Evolutionary conservation across 805 yeast species (phyloP), one percentile per base, ranked within the genome.

Genomic region (Yamadazyma akitaensis): DNA sequence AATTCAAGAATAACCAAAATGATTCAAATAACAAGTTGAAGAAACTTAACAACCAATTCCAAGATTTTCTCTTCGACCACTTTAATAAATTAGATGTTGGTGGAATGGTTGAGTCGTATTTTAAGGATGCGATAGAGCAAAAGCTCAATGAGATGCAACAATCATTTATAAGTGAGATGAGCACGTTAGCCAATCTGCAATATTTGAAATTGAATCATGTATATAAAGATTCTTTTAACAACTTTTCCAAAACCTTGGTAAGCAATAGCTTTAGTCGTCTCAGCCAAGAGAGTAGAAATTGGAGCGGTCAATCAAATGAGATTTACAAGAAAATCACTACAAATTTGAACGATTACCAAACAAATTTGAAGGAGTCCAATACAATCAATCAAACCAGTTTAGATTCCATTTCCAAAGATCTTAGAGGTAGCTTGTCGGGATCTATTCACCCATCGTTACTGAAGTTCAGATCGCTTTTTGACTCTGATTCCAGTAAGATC

Each of bases 251-350:
- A 34, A 42, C 25, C 9, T 18, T 53, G n/a, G 30, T 50, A 10
- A 16, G 40, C 31, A 24, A 31, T 17, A 51, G 47, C 31, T 46
- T 43, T 21, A 39, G 26, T 13, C 43, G 36, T 12, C 37, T 53
- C 10, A 33, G 41, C 9, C 35, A 48, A 9, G 52, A 47, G 30
- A 46, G 48, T 11, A 37, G 40, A 33, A 50, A 48, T 31, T 53
- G 56, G 56, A 40, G 35, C 16, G 41, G 21, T 14, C 48, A 46
- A 37, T 48, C 54, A 9, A 42, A 43, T n/a, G 50, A 51, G 14
- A 28, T 53, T n/a, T 41, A 53, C 39, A 38, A 44, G 43, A 40
- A 33, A 31, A 31, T n/a, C 28, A 47, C 37, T 37, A 46, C 11
- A 12, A 30, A 17, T 34, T 18, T 44, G 36, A 44, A 33, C 13